These are phyloP conservation scores for Penicillium herquei DNA, from an alignment of 495 filamentous ascomycete species.

Conservation along the genomic window DNA sequence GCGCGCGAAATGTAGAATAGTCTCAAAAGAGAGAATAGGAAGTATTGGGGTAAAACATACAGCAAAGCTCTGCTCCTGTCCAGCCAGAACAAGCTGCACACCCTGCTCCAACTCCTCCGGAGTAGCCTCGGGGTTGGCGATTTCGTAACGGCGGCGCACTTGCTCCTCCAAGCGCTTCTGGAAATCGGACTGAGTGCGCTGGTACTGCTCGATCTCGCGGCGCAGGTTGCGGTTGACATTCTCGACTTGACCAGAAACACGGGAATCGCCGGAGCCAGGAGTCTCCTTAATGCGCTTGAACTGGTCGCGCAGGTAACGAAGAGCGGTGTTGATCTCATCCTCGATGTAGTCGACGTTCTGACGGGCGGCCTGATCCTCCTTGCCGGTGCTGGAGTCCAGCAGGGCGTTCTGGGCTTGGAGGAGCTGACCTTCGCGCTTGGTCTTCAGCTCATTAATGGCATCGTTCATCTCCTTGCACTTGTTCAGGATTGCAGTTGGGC, in stretches of 20 bases:
- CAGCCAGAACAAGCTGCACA: constrained; percentile 64
- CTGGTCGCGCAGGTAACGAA: constrained; percentile 69
- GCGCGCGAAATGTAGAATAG: not conserved
- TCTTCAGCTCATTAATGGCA: constrained; percentile 53
- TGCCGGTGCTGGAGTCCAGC: constrained; percentile 43
- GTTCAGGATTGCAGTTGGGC: constrained; percentile 75
- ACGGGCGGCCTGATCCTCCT: constrained; percentile 42
- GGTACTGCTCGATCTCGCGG: constrained; percentile 75
- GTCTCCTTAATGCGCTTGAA: constrained; percentile 77
- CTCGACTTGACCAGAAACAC: constrained; percentile 75
- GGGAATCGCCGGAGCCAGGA: constrained; percentile 65
- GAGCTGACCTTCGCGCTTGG: constrained; percentile 41
- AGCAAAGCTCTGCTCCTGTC: constrained; percentile 74
- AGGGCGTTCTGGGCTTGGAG: constrained; percentile 40
- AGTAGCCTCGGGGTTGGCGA: constrained; percentile 80
- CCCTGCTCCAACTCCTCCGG: constrained; percentile 78
- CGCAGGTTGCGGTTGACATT: constrained; percentile 76
- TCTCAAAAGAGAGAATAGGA: not conserved
- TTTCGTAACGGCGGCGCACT: constrained; percentile 83
- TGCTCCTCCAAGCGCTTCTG: constrained; percentile 75
- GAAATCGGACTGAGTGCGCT: constrained; percentile 71
- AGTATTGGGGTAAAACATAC: constrained; percentile 21
- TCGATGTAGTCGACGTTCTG: constrained; percentile 64
- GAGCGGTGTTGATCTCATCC: constrained; percentile 75
- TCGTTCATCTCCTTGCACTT: constrained; percentile 76